Conservation (phyloP, 179 eudicot genomes). For the Beta macrorhiza region DNA sequence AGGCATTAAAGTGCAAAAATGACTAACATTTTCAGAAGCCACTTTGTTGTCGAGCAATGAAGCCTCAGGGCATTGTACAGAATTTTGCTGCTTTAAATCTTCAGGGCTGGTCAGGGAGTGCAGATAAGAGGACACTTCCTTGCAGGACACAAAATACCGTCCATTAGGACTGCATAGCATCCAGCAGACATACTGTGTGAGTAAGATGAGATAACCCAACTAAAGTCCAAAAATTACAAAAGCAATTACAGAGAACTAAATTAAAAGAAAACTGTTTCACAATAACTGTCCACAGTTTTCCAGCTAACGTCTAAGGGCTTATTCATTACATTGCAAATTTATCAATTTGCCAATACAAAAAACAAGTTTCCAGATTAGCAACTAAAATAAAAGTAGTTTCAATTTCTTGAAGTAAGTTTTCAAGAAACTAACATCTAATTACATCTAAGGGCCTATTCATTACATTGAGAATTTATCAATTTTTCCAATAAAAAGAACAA, state of each 20-base stretch:
- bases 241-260: background rate
- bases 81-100: slow-evolving; percentile 34
- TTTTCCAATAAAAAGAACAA: no score
- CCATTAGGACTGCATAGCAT: slow-evolving; percentile 76
- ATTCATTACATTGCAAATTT: no score
- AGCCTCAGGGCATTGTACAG: slow-evolving; percentile 31
- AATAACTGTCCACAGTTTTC: background rate
- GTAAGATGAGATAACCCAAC: slow-evolving; percentile 21
- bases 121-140: slow-evolving; percentile 83
- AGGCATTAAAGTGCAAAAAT: background rate
- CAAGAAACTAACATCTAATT: no score
- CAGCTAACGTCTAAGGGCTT: background rate
- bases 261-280: background rate
- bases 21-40: slow-evolving; percentile 52
- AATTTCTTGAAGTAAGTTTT: no score
- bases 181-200: slow-evolving; percentile 29
- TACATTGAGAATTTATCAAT: no score
- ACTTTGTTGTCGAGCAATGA: slow-evolving; percentile 26
- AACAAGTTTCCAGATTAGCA: no score
- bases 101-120: slow-evolving; percentile 57
- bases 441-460: no score
- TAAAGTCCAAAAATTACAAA: background rate
- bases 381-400: no score
- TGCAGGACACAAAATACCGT: slow-evolving; percentile 74
- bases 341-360: no score